Percentiles rank a stretch among this genome's conserved stretches.
Evolutionary conservation across 2,329 filamentous ascomycete genomes (phyloP).

Genomic region (Graphilbum sp.): DNA sequence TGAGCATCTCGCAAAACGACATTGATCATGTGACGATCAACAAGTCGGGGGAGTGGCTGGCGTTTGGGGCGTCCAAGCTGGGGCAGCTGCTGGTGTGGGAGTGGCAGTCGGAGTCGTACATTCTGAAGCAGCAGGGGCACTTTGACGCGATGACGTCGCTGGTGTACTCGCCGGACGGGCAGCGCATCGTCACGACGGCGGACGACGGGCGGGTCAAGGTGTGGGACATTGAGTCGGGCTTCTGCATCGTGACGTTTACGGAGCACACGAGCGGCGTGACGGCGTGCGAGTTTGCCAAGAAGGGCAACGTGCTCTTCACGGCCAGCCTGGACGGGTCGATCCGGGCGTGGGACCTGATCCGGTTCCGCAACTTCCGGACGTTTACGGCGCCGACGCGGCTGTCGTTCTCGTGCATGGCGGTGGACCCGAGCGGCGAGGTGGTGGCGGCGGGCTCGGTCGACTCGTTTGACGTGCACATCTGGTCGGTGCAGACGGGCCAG

Average conservation of each 20-base stretch:
- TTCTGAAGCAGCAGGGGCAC: conserved; percentile 94
- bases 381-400: conserved; percentile 87
- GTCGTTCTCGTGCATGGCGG: conserved; percentile 84
- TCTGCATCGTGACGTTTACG: conserved; percentile 95
- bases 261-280: conserved; percentile 93
- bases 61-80: conserved; percentile 87
- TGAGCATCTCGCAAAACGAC: conserved; percentile 88
- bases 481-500: conserved; percentile 96
- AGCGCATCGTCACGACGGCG: conserved; percentile 80
- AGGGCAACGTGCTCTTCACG: conserved; percentile 91
- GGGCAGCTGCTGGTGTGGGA: conserved; percentile 98
- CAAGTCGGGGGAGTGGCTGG: conserved; percentile 88
- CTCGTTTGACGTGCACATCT: conserved; percentile 94
- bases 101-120: conserved; percentile 98
- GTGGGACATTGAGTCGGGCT: conserved; percentile 92
- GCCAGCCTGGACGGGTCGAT: conserved; percentile 88
- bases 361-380: conserved; percentile 93
- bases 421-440: conserved; percentile 94
- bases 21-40: conserved; percentile 94
- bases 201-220: conserved; percentile 98
- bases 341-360: conserved; percentile 86
- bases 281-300: conserved; percentile 85
- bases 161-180: conserved; percentile 84
- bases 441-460: conserved; percentile 90
- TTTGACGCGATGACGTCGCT: conserved; percentile 91